Conservation (phyloP, 2,329 filamentous ascomycete genomes). For the Metarhizium robertsii region DNA sequence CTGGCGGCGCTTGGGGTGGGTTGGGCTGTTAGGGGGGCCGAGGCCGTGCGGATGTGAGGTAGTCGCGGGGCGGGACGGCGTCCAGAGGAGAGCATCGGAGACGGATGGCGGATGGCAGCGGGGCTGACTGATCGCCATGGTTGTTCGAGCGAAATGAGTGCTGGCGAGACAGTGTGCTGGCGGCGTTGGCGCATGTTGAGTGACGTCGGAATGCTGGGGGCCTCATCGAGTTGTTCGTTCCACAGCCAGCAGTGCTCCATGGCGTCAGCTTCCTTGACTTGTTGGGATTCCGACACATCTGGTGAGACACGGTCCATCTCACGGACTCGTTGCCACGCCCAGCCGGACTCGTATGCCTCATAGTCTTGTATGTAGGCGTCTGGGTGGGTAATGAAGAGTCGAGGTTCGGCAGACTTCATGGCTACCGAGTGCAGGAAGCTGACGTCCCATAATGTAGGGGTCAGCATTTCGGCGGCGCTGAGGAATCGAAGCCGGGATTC, state of each 20-base stretch:
- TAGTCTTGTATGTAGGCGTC: slow-evolving; percentile 63
- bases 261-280: slow-evolving; percentile 52
- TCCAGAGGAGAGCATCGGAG: slow-evolving; percentile 23
- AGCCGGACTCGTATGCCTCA: slow-evolving; percentile 42
- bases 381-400: slow-evolving; percentile 67
- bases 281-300: slow-evolving; percentile 31
- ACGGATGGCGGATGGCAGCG: slow-evolving; percentile 26
- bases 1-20: slow-evolving; percentile 25
- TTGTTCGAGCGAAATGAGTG: slow-evolving; percentile 20
- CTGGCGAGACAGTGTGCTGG: slow-evolving; percentile 33
- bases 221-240: slow-evolving; percentile 54
- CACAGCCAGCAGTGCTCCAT: slow-evolving; percentile 60
- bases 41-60: slow-evolving; percentile 40
- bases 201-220: slow-evolving; percentile 34
- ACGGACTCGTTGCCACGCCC: slow-evolving; percentile 63
- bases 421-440: slow-evolving; percentile 62
- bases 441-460: slow-evolving; percentile 61
- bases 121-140: slow-evolving; percentile 21
- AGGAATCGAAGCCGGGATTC: slow-evolving; percentile 65
- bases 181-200: slow-evolving; percentile 32
- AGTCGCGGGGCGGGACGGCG: slow-evolving; percentile 35
- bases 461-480: slow-evolving; percentile 62
- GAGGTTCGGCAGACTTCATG: slow-evolving; percentile 59
- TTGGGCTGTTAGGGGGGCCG: slow-evolving; percentile 30
- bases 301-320: slow-evolving; percentile 49